Evolutionary conservation across 148 eudicot species (phyloP), one percentile per base, ranked within the genome.

Genomic region (Cornus controversa): DNA sequence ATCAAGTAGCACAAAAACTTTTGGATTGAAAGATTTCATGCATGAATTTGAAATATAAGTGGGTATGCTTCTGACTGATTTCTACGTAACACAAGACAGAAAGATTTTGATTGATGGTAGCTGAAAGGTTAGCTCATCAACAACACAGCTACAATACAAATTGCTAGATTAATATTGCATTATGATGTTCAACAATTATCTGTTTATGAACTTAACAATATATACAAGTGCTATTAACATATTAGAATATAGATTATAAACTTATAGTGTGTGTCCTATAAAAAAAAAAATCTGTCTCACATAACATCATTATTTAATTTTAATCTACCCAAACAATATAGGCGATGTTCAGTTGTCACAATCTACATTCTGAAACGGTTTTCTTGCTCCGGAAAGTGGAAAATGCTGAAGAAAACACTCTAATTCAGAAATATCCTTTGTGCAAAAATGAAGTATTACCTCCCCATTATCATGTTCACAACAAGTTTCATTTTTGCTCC

Each of bases 401-500:
- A 70, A 70, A 28, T 47, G 10, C 75, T 47, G 66, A 4, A 54
- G 60, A 37, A 22, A 50, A 0, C 25, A 26, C 27, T 26, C 20
- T 9, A 24, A 47, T 27, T 16, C 14, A 57, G n/a, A 2, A 28
- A 57, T 57, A 54, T 29, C 50, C 31, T 57, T 57, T 28, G 66
- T 13, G 3, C 42, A 29, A 72, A 72, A 72, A 54, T 45, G 26
- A 53, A 63, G 47, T 67, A 63, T 67, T 84, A 96, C 99, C 99
- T 96, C 76, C 99, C 99, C 99, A 96, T 93, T 63, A 92, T 86
- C 99, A 93, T 96, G 87, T 96, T 96, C 82, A 96, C 95, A 37
- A 93, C 99, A 77, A 96, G 99, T 90, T 96, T 96, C 99, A 93
- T 96, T 85, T 89, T 90, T 62, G 99, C 99, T 83, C 97, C 99